Conservation (phyloP, 2,329 filamentous ascomycete genomes). For the Scedosporium aurantiacum region DNA sequence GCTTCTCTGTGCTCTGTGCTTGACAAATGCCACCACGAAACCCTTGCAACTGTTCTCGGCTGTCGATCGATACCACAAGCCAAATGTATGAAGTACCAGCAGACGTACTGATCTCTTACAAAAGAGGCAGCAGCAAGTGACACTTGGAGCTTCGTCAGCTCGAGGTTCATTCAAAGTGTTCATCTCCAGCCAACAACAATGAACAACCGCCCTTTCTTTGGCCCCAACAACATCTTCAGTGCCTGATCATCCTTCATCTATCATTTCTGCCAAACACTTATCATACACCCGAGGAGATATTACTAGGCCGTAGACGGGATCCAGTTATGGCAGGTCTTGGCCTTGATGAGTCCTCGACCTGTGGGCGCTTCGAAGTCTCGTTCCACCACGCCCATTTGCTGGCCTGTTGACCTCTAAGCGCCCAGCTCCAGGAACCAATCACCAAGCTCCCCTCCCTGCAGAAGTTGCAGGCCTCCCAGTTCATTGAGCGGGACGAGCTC, state of each 20-base stretch:
- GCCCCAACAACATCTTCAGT: background rate
- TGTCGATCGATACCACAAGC: no score
- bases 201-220: background rate
- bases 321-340: conserved; percentile 1
- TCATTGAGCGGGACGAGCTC: background rate
- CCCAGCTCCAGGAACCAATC: conserved; percentile 3
- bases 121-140: no score
- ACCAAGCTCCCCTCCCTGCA: background rate
- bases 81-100: no score
- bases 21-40: no score
- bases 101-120: no score
- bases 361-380: background rate
- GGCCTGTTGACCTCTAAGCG: conserved; percentile 1
- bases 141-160: no score
- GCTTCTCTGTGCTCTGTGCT: no score
- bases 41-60: no score
- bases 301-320: background rate
- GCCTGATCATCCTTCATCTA: background rate
- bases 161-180: no score
- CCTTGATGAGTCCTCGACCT: background rate
- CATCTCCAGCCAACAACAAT: no score
- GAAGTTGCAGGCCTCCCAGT: background rate
- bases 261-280: background rate
- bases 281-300: background rate
- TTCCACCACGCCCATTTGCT: conserved; percentile 4